Base-by-base conservation (phyloP, 345 rosid species). In the Eucalyptus erythrocorys region DNA sequence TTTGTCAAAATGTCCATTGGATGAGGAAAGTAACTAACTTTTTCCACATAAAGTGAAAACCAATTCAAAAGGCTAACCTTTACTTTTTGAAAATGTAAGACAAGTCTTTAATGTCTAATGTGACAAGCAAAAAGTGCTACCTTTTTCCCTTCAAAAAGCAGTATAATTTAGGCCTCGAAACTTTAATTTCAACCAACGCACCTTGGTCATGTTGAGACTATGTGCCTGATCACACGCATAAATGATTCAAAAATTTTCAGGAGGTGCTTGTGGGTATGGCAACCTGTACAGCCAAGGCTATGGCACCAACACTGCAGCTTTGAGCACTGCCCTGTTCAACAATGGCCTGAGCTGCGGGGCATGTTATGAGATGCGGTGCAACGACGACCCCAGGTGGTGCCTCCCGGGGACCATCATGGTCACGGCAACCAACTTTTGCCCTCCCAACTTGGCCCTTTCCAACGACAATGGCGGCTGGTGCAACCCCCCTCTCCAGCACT, bases 401-500 rank as follows among this genome's bases (percentile, higher is more conserved):
- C 92, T 94, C 71, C 90, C 93, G 4, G 95, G 95, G 24, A 81
- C 92, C 43, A 93, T 96, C 57, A 92, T 88, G 12, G 98, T 96
- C 88, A 96, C 98, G 3, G 97, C 98, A 47, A 96, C 98, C 53
- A 96, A 96, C 91, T 95, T 95, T 89, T 96, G 99, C 88, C 99
- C 99, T 16, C 99, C 99, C 2, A 97, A 97, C 94, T 30, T n/a
- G 0, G 97, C 93, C 26, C 91, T 93, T 66, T 57, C 98, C 15
- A 97, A 96, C 27, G 96, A 94, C 91, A 96, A 97, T 13, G 99
- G 99, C n/a, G 99, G 99, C 21, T 97, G 99, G 99, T 97, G 99
- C 90, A 97, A 97, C 85, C 99, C 99, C 86, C 99, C 99, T 55
- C 98, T 97, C 50, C 95, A 96, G 48, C 99, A 97, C 91, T 97